These are phyloP conservation scores for Solanum raphanifolium DNA, from an alignment of 257 asterid genomes.

Conservation along the genomic window DNA sequence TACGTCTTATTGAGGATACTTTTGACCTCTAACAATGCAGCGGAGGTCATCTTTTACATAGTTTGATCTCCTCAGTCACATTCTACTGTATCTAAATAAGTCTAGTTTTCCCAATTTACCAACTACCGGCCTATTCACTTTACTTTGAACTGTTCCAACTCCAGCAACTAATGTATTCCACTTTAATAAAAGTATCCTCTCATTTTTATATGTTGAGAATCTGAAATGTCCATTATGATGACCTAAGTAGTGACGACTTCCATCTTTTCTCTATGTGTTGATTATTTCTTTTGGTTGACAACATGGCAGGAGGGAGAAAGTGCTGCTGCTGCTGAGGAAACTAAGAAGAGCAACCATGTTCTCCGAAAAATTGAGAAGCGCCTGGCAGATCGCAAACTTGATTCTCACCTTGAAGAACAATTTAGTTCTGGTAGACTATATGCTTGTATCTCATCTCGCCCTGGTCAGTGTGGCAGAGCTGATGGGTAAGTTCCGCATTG, in stretches of 20 bases:
- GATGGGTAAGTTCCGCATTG: conserved; percentile 11
- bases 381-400: conserved; percentile 5
- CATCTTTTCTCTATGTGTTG: too few relatives aligned
- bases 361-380: conserved; percentile 15
- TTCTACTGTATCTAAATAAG: neutral
- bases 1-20: neutral
- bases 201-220: neutral
- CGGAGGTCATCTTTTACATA: neutral
- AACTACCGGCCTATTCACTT: too few relatives aligned
- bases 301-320: conserved; percentile 13
- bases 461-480: conserved; percentile 21
- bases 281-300: neutral
- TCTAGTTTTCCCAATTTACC: neutral
- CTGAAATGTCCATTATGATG: neutral
- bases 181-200: neutral
- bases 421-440: conserved; percentile 16
- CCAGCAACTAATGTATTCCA: neutral
- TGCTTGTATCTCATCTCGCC: conserved; percentile 23
- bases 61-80: neutral
- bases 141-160: neutral
- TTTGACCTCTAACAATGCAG: neutral
- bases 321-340: conserved; percentile 6
- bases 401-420: conserved; percentile 17
- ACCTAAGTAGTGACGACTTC: too few relatives aligned
- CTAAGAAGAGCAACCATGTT: conserved; percentile 25